Evolutionary conservation across 129 eudicot species (phyloP).

Genomic region (Chrysanthemum makinoi): DNA sequence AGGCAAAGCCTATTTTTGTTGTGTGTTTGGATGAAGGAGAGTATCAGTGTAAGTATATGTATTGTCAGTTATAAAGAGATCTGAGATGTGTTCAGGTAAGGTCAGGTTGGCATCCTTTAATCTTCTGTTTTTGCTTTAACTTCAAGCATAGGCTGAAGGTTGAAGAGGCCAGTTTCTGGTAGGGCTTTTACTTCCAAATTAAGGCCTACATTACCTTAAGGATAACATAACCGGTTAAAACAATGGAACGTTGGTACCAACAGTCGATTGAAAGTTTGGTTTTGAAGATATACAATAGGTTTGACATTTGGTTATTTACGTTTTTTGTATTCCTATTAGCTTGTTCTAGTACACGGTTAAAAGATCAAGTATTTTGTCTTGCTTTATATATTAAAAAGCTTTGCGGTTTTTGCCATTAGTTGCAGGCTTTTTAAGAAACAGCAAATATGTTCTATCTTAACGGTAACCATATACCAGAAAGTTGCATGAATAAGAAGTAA

Average conservation of each 20-base stretch:
- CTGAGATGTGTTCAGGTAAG: constrained; percentile 23
- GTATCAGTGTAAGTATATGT: constrained; percentile 22
- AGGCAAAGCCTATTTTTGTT: constrained; percentile 21
- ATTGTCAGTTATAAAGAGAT: constrained; percentile 26
- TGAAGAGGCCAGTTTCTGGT: not conserved
- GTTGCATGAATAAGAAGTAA: too few species aligned
- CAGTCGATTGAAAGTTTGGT: not conserved
- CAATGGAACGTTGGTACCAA: not conserved
- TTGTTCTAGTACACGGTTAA: too few species aligned
- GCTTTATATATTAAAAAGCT: too few species aligned
- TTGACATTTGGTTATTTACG: not conserved
- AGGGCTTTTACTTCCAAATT: constrained; percentile 8
- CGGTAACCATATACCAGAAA: too few species aligned
- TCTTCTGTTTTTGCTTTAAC: constrained; percentile 10
- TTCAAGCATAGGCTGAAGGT: not conserved
- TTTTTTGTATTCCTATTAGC: too few species aligned
- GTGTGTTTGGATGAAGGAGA: constrained; percentile 23
- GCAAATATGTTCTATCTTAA: too few species aligned
- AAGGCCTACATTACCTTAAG: not conserved
- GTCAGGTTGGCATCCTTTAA: constrained; percentile 5
- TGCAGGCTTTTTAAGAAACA: too few species aligned
- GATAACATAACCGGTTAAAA: constrained; percentile 3
- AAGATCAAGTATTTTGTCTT: too few species aligned
- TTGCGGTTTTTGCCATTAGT: too few species aligned
- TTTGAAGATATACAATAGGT: not conserved